phyloP scores from a whole-genome alignment of 2,329 filamentous ascomycete species.

The Trichoderma oligosporum region DNA sequence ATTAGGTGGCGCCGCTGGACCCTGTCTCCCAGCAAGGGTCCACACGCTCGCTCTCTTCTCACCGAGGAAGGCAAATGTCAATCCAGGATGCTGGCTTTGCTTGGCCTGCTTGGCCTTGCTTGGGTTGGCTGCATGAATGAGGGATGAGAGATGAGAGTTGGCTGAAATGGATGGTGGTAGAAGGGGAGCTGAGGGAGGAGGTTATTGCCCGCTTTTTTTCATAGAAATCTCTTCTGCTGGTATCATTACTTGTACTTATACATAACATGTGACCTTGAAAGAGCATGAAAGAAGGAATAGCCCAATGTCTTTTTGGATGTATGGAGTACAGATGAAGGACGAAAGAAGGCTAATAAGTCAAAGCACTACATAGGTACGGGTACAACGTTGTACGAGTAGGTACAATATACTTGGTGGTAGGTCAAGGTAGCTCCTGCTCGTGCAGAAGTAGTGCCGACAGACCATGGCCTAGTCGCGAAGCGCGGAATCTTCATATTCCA shows the following conservation, averaged over 20 bases:
- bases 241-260: slow-evolving; percentile 1
- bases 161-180: neutral
- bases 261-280: slow-evolving; percentile 1
- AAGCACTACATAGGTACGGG: no score
- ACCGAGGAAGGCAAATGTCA: slow-evolving; percentile 16
- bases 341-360: neutral
- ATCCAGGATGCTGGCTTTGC: slow-evolving; percentile 14
- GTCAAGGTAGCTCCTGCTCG: slow-evolving; percentile 1
- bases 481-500: slow-evolving; percentile 13
- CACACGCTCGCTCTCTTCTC: slow-evolving; percentile 8
- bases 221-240: neutral
- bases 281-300: neutral
- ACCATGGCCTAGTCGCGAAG: slow-evolving; percentile 4
- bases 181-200: neutral
- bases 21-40: slow-evolving; percentile 17
- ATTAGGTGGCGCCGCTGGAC: slow-evolving; percentile 19
- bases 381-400: no score
- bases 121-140: neutral
- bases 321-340: neutral
- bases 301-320: neutral
- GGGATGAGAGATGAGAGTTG: neutral
- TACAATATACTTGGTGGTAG: neutral
- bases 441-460: slow-evolving; percentile 13
- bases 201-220: neutral
- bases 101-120: neutral